A percentile compares a stretch with the other conserved stretches of the same genome.
phyloP scores from a whole-genome alignment of 2,329 filamentous ascomycete genomes.

The Drechmeria coniospora region DNA sequence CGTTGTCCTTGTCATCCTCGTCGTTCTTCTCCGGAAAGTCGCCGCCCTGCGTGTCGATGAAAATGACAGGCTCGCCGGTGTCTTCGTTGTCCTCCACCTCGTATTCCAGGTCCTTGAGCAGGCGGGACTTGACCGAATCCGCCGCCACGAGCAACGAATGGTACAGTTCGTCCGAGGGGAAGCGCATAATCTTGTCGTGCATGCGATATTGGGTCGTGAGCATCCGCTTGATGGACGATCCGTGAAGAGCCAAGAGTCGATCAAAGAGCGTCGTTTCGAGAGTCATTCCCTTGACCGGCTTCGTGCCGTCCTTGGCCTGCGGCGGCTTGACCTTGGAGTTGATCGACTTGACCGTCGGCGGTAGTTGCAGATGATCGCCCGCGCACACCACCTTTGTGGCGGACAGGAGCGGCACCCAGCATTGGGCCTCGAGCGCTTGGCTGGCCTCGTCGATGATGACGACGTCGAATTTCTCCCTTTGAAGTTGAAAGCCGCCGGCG shows the following conservation, averaged over 20 bases:
- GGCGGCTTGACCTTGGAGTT: constrained; percentile 32
- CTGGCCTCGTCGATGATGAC: constrained; percentile 94
- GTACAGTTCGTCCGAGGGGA: constrained; percentile 82
- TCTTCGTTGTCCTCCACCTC: constrained; percentile 69
- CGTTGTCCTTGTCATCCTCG: constrained; percentile 42
- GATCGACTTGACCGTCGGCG: constrained; percentile 81
- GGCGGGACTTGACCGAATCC: constrained; percentile 56
- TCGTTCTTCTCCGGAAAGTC: constrained; percentile 76
- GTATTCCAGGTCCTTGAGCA: constrained; percentile 67
- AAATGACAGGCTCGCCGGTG: constrained; percentile 73
- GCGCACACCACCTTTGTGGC: constrained; percentile 79
- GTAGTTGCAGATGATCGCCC: constrained; percentile 86
- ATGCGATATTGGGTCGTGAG: constrained; percentile 96
- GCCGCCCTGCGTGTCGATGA: constrained; percentile 92
- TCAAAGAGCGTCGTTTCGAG: constrained; percentile 92
- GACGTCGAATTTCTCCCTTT: constrained; percentile 71
- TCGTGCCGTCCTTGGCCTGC: constrained; percentile 19
- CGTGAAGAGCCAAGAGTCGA: constrained; percentile 67
- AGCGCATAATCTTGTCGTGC: constrained; percentile 91
- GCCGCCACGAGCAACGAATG: constrained; percentile 68
- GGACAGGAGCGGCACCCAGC: constrained; percentile 78
- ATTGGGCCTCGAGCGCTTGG: constrained; percentile 90
- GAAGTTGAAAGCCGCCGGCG: constrained; percentile 70
- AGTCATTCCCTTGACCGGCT: constrained; percentile 36
- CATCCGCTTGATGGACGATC: constrained; percentile 76